These are phyloP conservation scores for Vigna trinervia DNA, from an alignment of 306 rosid genomes.

Conservation along the genomic window DNA sequence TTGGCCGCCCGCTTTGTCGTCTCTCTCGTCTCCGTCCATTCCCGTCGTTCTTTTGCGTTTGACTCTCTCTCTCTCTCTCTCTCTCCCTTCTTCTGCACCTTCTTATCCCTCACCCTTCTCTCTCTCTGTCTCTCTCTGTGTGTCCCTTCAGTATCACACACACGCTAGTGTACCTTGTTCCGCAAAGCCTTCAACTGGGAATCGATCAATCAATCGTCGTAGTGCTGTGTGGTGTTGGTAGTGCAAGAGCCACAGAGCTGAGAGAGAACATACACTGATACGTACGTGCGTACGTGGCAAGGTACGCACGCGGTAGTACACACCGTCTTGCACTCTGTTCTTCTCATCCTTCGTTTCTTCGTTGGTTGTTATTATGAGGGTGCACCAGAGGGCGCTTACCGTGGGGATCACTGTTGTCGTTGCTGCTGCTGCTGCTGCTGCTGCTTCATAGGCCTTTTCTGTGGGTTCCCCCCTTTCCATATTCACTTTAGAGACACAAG, in stretches of 20 bases:
- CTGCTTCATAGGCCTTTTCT: conserved; percentile 34
- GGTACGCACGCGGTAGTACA: neutral
- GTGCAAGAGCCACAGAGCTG: neutral
- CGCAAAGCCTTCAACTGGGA: conserved; percentile 6
- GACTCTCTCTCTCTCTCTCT: conserved; percentile 22
- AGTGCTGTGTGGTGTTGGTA: neutral
- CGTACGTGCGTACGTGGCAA: neutral
- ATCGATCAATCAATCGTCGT: neutral
- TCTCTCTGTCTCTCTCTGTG: conserved; percentile 46
- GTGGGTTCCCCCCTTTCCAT: conserved; percentile 31
- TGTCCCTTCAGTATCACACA: neutral
- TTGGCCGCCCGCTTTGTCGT: conserved; percentile 94
- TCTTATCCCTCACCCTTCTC: conserved; percentile 40
- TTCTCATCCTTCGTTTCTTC: neutral
- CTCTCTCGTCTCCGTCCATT: conserved; percentile 78
- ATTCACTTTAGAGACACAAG: neutral
- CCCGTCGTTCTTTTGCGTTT: conserved; percentile 66
- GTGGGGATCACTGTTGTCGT: conserved; percentile 36
- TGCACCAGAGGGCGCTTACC: conserved; percentile 35
- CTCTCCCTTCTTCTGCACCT: neutral
- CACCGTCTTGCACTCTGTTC: neutral
- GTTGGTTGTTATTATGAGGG: conserved; percentile 35
- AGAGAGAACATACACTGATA: neutral
- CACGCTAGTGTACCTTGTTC: conserved; percentile 22
- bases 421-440: conserved; percentile 37